Conservation (phyloP, 257 asterid species). For the Primulina tabacum region DNA sequence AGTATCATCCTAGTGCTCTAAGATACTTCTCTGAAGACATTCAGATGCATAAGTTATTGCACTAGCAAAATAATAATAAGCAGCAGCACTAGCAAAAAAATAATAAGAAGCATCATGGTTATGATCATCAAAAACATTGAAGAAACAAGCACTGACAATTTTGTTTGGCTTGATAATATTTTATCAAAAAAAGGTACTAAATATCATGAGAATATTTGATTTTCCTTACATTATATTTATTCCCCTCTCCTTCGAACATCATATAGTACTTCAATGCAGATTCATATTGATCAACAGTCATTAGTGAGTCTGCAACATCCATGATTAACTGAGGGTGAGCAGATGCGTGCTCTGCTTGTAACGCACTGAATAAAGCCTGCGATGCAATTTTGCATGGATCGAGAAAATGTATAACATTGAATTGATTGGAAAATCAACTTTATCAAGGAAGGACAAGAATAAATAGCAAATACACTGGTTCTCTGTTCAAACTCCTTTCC, state of each 20-base stretch:
- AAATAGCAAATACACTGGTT: too few relatives aligned
- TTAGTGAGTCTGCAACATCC: constrained; percentile 62
- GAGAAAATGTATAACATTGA: too few relatives aligned
- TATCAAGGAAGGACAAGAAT: too few relatives aligned
- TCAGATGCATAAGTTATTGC: background rate
- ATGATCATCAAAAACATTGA: too few relatives aligned
- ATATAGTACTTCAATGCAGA: constrained; percentile 62
- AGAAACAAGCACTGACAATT: too few relatives aligned
- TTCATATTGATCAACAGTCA: constrained; percentile 49
- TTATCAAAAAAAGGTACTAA: background rate
- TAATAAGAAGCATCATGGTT: background rate
- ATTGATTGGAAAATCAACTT: too few relatives aligned
- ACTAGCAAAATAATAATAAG: too few relatives aligned
- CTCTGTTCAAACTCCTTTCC: background rate
- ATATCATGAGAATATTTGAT: constrained; percentile 11
- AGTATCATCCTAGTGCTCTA: constrained; percentile 12
- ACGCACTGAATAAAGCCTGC: constrained; percentile 50
- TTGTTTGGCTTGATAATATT: background rate
- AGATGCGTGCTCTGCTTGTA: constrained; percentile 41
- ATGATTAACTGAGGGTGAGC: constrained; percentile 43
- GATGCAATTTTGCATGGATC: constrained; percentile 17
- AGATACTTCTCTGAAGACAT: background rate
- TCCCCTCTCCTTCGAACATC: constrained; percentile 49
- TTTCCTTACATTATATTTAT: constrained; percentile 41
- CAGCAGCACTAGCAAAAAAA: too few relatives aligned